Conservation (phyloP, 257 asterid genomes). For the Nicotiana undulata region DNA sequence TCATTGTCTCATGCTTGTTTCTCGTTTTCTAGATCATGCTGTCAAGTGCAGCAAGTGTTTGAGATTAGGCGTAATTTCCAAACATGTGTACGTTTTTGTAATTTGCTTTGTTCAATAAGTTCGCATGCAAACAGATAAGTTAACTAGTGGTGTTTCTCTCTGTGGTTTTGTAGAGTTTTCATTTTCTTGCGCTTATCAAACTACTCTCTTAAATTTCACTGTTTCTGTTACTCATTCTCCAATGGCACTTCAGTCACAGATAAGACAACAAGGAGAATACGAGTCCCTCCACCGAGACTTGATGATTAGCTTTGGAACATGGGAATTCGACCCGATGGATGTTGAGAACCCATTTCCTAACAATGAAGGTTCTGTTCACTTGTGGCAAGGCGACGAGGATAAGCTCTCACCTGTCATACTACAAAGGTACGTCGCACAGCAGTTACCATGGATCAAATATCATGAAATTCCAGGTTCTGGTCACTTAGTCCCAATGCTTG, state of each 20-base stretch:
- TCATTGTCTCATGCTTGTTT: background rate
- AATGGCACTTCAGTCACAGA: slow-evolving; percentile 23
- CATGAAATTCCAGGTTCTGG: slow-evolving; percentile 77
- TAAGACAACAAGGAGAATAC: slow-evolving; percentile 73
- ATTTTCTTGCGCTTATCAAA: background rate
- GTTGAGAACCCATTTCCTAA: slow-evolving; percentile 51
- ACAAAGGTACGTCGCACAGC: slow-evolving; percentile 54
- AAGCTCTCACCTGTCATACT: slow-evolving; percentile 44
- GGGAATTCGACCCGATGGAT: slow-evolving; percentile 82
- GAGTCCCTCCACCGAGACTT: slow-evolving; percentile 69
- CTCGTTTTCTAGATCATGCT: background rate
- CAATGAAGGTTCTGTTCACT: slow-evolving; percentile 54
- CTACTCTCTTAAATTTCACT: background rate
- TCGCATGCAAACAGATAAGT: no score
- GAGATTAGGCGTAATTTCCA: background rate
- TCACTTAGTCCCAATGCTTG: slow-evolving; percentile 50
- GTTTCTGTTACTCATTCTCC: background rate
- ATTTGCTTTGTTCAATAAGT: background rate
- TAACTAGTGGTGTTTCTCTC: background rate
- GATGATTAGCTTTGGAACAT: slow-evolving; percentile 57
- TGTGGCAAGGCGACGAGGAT: slow-evolving; percentile 90
- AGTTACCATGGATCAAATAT: slow-evolving; percentile 77
- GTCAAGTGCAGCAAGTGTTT: background rate
- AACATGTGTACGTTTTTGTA: background rate
- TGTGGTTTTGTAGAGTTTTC: background rate